These are phyloP conservation scores for Pythium coloratum DNA, from an alignment of 352 stramenopile genomes.

Conservation along the genomic window DNA sequence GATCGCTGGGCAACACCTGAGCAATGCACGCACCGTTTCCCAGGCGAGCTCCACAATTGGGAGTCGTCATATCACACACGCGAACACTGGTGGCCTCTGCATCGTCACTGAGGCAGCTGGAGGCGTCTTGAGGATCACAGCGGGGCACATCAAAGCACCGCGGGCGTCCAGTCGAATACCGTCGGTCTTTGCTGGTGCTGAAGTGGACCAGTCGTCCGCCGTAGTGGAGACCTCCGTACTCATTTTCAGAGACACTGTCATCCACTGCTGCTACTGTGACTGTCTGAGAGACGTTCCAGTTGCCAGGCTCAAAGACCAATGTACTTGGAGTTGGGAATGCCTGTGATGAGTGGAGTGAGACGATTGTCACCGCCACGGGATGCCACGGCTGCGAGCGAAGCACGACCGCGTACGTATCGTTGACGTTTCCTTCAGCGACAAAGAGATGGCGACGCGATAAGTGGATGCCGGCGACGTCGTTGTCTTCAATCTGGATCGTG, in stretches of 20 bases:
- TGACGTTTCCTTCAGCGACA: conserved; percentile 50
- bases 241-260: conserved; percentile 54
- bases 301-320: conserved; percentile 41
- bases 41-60: conserved; percentile 38
- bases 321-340: conserved; percentile 29
- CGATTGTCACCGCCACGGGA: conserved; percentile 44
- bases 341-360: conserved; percentile 48
- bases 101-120: conserved; percentile 32
- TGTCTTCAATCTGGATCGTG: conserved; percentile 70
- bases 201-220: conserved; percentile 60
- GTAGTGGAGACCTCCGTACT: conserved; percentile 60
- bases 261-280: conserved; percentile 55
- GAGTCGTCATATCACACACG: conserved; percentile 48
- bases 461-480: conserved; percentile 52
- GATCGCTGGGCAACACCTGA: conserved; percentile 9
- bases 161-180: conserved; percentile 62
- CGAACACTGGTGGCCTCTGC: conserved; percentile 24
- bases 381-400: conserved; percentile 61
- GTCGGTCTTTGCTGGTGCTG: conserved; percentile 51
- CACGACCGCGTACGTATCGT: conserved; percentile 59
- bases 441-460: conserved; percentile 63
- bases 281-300: conserved; percentile 54
- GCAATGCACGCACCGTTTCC: conserved; percentile 59
- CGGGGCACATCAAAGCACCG: conserved; percentile 60
- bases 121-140: conserved; percentile 38